Evolutionary conservation across 257 asterid species (phyloP), one percentile per base, ranked within the genome.

Genomic region (Buddleja alternifolia): DNA sequence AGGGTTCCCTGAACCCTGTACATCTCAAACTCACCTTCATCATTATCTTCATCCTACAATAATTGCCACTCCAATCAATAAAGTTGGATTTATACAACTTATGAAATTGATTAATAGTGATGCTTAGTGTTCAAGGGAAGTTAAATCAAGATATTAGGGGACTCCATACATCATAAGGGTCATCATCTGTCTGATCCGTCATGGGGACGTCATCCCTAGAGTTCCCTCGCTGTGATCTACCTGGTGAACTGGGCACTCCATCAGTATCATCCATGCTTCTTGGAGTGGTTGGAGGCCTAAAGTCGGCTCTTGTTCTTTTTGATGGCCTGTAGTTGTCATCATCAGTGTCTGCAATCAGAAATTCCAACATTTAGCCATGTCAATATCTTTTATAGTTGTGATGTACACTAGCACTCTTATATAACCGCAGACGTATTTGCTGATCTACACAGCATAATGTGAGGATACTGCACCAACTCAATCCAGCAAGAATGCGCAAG

Each of bases 1-100:
- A 91, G 90, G 45, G 99, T 89, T 72, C 99, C 97, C 78, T 91
- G 97, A 72, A 94, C 96, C 69, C 85, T 82, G 75, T 94, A 89
- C 96, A 91, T 87, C 60, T 93, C 97, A 87, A 75, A 79, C 77
- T 89, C 97, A 8, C 82, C 92, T 71, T 86, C 96, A 39, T 87
- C 97, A 51, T 91, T 84, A 46, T 94, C 99, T 4, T 89, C 97
- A 32, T 91, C 99, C 99, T 91, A 60, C 24, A 36, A n/a, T 53
- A 60, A 69, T 40, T 47, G 41, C 10, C 66, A 29, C 73, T 59
- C 46, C 9, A 50, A 60, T 52, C 50, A 24, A 24, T 12, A 42
- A 72, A 55, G 56, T 40, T 34, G 50, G 47, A 41, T 19, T 5
- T 47, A 32, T 34, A 52, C 39, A 61, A 21, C 24, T 10, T 34